A percentile compares a stretch with the other conserved stretches of the same genome.
These are phyloP conservation scores for Yamadazyma mexicana DNA, from an alignment of 1,139 yeast species.

Conservation along the genomic window DNA sequence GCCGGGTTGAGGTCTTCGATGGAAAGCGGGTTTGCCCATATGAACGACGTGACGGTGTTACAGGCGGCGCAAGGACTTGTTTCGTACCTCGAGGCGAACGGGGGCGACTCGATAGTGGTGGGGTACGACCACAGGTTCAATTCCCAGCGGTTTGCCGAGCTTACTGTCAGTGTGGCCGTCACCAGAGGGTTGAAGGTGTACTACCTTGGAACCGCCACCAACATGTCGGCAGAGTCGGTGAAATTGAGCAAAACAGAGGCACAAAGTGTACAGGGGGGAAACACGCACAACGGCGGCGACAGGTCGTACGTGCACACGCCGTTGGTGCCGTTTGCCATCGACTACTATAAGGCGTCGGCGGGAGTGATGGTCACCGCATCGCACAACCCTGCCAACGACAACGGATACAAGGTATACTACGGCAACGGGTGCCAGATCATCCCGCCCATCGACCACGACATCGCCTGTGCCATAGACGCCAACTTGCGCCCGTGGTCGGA, in stretches of 20 bases:
- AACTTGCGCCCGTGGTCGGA: constrained; percentile 63
- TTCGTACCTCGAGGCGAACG: constrained; percentile 40
- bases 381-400: constrained; percentile 90
- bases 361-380: constrained; percentile 98
- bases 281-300: constrained; percentile 7
- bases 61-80: constrained; percentile 95
- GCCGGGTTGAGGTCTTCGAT: constrained; percentile 86
- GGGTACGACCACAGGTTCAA: constrained; percentile 92
- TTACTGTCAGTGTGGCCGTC: constrained; percentile 75
- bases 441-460: constrained; percentile 81
- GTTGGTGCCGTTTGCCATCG: constrained; percentile 85
- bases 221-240: constrained; percentile 33
- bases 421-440: constrained; percentile 93
- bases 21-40: constrained; percentile 87
- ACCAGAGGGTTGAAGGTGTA: constrained; percentile 69
- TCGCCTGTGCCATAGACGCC: constrained; percentile 60
- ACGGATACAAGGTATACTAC: constrained; percentile 95
- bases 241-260: constrained; percentile 14
- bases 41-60: constrained; percentile 86
- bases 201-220: constrained; percentile 47
- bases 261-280: constrained; percentile 3
- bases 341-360: constrained; percentile 58
- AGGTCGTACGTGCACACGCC: constrained; percentile 76
- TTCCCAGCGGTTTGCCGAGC: constrained; percentile 75
- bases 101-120: constrained; percentile 54